phyloP scores from a whole-genome alignment of 495 filamentous ascomycete species.

The Pseudoneurospora amorphoporcata region DNA sequence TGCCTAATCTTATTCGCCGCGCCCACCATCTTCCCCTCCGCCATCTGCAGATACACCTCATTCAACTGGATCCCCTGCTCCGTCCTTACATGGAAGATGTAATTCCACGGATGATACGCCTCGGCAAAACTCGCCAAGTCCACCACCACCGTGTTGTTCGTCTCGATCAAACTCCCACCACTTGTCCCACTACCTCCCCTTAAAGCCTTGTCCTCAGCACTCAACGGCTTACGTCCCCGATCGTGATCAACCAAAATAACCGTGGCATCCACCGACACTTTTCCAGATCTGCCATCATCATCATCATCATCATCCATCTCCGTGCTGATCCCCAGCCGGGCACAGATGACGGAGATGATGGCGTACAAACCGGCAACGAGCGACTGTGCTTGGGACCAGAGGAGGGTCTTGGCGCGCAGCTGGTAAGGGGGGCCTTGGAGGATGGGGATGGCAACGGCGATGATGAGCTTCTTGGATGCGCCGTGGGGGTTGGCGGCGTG shows the following conservation, averaged over 20 bases:
- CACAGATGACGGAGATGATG: constrained; percentile 57
- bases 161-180: constrained; percentile 10
- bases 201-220: constrained; percentile 13
- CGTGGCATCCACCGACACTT: constrained; percentile 64
- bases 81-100: constrained; percentile 54
- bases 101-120: constrained; percentile 56
- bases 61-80: constrained; percentile 42
- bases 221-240: constrained; percentile 1
- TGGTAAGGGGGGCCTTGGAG: constrained; percentile 29
- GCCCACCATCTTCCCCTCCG: constrained; percentile 31
- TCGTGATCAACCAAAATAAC: constrained; percentile 60
- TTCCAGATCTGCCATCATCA: constrained; percentile 32
- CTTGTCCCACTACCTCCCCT: constrained; percentile 14
- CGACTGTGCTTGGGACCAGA: constrained; percentile 52
- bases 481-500: constrained; percentile 15
- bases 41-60: constrained; percentile 30
- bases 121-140: constrained; percentile 55
- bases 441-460: constrained; percentile 44
- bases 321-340: constrained; percentile 48
- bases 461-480: constrained; percentile 34
- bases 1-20: constrained; percentile 33
- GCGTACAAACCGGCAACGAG: constrained; percentile 70
- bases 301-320: constrained; percentile 27
- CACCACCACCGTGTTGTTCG: constrained; percentile 47
- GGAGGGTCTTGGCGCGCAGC: constrained; percentile 40